Evolutionary conservation across 1,284 basidiomycete genomes (phyloP), one percentile per base, ranked within the genome.

Genomic region (Ceratobasidium sp.): DNA sequence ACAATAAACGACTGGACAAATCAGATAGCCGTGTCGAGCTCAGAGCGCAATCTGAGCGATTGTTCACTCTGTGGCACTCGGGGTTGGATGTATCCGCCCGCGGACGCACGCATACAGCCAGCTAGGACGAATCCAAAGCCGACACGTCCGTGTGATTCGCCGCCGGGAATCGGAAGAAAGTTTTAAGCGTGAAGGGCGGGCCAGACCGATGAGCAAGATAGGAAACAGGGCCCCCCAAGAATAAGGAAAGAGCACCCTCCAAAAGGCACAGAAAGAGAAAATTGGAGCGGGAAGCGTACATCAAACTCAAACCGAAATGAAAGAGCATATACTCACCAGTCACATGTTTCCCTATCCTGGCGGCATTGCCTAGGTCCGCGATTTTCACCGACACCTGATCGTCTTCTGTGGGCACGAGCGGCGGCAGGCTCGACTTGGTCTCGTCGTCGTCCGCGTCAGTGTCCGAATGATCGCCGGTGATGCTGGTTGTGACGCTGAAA

Each of bases 361-460:
- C 53, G 3, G 65, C 65, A 30, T 70, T 70, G 52, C 65, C 65
- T 30, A 70, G 34, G 43, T 70, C 65, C n/a, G 65, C 65, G 41
- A 70, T 70, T 55, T 70, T 70, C 41, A 70, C 53, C 26, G 65
- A 70, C 14, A 70, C 34, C 39, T 67, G 64, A 18, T 67, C 64
- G n/a, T 67, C 64, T 9, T 26, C 16, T 3, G 32, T 34, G 1
- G 23, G 41, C 26, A 48, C 41, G 60, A 23, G 2, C 12, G 52
- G 52, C 12, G 52, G 52, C 34, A 30, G 57, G 18, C 10, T 58
- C 34, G 28, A 58, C 26, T 52, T 52, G 48, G 48, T 2, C 8
- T 52, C 52, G 26, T 32, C 52, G 28, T 30, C 26, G 21, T 76
- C 21, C 30, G 30, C 41, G 53, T 55, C 53, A 45, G 57, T 32